A percentile compares a stretch with the other conserved stretches of the same genome.
Conservation (phyloP, 2,329 filamentous ascomycete species). For the Penicillium polonicum region DNA sequence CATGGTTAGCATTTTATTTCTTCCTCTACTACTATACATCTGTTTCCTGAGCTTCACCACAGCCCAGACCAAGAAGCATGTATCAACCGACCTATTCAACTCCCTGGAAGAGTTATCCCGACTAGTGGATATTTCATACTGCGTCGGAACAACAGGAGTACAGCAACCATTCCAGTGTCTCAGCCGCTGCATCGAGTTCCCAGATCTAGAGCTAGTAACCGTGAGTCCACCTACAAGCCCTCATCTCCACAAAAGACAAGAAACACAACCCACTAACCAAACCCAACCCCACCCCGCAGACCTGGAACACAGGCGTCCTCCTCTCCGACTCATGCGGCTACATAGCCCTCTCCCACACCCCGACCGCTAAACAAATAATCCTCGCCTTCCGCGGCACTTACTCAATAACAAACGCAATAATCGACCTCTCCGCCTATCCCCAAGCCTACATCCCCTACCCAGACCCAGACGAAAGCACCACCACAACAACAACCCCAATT, state of each 20-base stretch:
- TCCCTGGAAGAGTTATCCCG: slow-evolving; percentile 85
- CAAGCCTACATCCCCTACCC: slow-evolving; percentile 91
- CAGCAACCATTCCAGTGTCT: slow-evolving; percentile 79
- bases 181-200: slow-evolving; percentile 82
- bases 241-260: neutral
- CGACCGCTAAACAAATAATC: slow-evolving; percentile 63
- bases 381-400: slow-evolving; percentile 94
- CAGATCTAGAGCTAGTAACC: slow-evolving; percentile 71
- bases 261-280: slow-evolving; percentile 1
- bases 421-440: slow-evolving; percentile 83
- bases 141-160: slow-evolving; percentile 81
- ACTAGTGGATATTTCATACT: slow-evolving; percentile 92
- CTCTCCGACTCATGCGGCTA: slow-evolving; percentile 92
- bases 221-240: slow-evolving; percentile 34
- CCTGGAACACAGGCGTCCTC: slow-evolving; percentile 87
- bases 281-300: slow-evolving; percentile 38
- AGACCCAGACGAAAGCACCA: slow-evolving; percentile 37
- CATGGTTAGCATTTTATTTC: slow-evolving; percentile 3
- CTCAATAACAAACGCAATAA: slow-evolving; percentile 84
- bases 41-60: neutral
- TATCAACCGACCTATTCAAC: slow-evolving; percentile 68
- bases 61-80: slow-evolving; percentile 9
- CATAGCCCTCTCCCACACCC: slow-evolving; percentile 76
- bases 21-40: neutral
- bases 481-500: neutral